A percentile compares a stretch with the other conserved stretches of the same genome.
These are phyloP conservation scores for Botrytis byssoidea DNA, from an alignment of 2,329 filamentous ascomycete genomes.

Conservation along the genomic window DNA sequence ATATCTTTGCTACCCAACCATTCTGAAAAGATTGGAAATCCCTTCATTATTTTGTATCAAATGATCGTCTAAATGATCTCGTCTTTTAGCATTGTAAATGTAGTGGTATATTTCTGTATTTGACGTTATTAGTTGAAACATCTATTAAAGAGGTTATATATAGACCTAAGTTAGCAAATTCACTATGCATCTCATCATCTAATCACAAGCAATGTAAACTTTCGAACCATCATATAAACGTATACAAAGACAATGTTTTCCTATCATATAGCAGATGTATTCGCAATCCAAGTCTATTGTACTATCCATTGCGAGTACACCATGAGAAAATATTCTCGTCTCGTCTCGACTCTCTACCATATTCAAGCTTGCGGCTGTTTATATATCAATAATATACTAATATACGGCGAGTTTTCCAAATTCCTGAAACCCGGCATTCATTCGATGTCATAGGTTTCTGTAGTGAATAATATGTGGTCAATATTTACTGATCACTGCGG, in stretches of 20 bases:
- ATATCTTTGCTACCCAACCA: neutral
- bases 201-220: neutral
- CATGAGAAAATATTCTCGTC: too few species aligned
- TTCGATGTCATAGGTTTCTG: neutral
- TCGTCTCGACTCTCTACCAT: neutral
- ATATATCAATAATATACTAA: accelerated
- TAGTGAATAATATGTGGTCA: neutral
- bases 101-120: neutral
- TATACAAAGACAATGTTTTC: neutral
- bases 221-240: neutral
- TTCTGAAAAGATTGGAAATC: neutral
- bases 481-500: neutral
- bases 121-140: neutral
- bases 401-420: neutral
- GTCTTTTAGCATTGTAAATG: neutral
- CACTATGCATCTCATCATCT: neutral
- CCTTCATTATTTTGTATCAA: neutral
- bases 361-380: neutral
- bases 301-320: neutral
- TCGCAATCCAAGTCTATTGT: neutral
- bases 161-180: neutral
- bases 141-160: neutral
- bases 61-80: neutral
- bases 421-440: neutral
- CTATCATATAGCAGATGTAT: neutral